These are phyloP conservation scores for Hypoxylon intermedium DNA, from an alignment of 495 filamentous ascomycete genomes.

Conservation along the genomic window DNA sequence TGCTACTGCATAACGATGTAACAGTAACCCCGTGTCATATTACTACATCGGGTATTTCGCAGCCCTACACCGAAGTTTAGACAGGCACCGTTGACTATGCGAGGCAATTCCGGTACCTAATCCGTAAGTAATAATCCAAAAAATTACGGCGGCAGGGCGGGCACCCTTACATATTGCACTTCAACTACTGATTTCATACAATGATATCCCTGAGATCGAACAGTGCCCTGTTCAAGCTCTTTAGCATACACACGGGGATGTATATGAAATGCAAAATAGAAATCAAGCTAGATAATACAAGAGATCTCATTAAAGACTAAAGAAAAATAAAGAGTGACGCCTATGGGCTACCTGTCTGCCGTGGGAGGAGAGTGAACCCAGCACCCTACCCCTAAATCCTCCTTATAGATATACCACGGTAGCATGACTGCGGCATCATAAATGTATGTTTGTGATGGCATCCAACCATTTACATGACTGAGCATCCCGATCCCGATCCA, in stretches of 20 bases:
- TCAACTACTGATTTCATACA: not conserved
- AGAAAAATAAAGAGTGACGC: slow-evolving; percentile 18
- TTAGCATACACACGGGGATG: no score
- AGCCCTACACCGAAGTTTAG: slow-evolving; percentile 27
- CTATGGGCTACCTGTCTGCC: not conserved
- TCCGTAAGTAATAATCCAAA: not conserved
- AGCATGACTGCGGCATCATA: slow-evolving; percentile 7
- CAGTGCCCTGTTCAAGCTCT: no score
- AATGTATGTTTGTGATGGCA: not conserved
- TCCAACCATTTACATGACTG: slow-evolving; percentile 21
- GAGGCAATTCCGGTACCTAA: not conserved
- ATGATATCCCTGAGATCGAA: no score
- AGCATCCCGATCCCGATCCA: slow-evolving; percentile 11
- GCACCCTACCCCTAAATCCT: not conserved
- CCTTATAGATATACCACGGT: not conserved
- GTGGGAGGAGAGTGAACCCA: slow-evolving; percentile 1
- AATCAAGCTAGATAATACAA: not conserved
- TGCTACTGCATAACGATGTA: slow-evolving; percentile 19
- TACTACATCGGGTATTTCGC: slow-evolving; percentile 26
- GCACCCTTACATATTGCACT: not conserved
- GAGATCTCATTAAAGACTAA: slow-evolving; percentile 2
- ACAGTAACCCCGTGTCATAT: slow-evolving; percentile 23
- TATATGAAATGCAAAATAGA: no score
- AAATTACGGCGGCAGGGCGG: not conserved
- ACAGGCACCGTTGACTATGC: not conserved